phyloP scores from a whole-genome alignment of 2,329 filamentous ascomycete species.

The Diaporthe helianthi region DNA sequence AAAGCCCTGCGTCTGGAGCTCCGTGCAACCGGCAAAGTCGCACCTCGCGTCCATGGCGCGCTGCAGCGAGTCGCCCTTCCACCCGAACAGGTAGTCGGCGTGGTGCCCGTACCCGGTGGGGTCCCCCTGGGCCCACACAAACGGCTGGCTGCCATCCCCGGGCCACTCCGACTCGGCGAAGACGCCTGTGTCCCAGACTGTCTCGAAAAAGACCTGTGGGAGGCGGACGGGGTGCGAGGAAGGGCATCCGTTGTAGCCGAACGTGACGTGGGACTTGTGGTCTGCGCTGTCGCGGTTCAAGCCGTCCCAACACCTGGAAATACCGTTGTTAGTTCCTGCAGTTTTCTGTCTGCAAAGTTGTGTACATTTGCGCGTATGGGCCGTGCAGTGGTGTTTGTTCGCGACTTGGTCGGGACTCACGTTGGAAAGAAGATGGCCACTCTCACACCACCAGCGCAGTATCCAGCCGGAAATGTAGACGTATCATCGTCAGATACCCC shows the following conservation, averaged over 20 bases:
- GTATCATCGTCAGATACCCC: conserved; percentile 46
- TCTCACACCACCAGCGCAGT: conserved; percentile 47
- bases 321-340: background rate
- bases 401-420: background rate
- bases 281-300: conserved; percentile 55
- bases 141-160: conserved; percentile 44
- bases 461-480: conserved; percentile 44
- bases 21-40: conserved; percentile 35
- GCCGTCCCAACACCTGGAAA: conserved; percentile 59
- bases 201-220: conserved; percentile 41
- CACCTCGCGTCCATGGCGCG: conserved; percentile 36
- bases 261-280: conserved; percentile 52
- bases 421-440: conserved; percentile 26
- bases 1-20: conserved; percentile 37
- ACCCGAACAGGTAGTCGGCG: conserved; percentile 50
- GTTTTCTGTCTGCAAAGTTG: rapidly evolving
- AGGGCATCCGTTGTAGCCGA: conserved; percentile 47
- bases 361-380: background rate
- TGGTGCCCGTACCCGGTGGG: conserved; percentile 47
- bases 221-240: conserved; percentile 39
- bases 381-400: background rate
- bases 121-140: conserved; percentile 42
- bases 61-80: conserved; percentile 44
- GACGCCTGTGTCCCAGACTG: conserved; percentile 39
- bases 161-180: conserved; percentile 38